Evolutionary conservation across 2,329 filamentous ascomycete species (phyloP), one percentile per base, ranked within the genome.

Genomic region (Sporothrix mexicana): DNA sequence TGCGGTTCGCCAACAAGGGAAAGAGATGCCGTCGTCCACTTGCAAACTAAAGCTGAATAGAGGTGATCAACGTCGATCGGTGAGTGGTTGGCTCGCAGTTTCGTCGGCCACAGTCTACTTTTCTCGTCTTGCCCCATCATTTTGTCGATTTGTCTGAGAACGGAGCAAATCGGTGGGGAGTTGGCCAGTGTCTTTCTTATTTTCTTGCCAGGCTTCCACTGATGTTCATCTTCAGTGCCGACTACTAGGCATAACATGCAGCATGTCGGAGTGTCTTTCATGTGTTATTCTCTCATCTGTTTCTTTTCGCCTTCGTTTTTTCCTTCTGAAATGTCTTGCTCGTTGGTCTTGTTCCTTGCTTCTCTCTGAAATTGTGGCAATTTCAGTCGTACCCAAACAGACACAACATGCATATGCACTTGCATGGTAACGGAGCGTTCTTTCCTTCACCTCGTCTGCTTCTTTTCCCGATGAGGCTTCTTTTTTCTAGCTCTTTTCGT

Each of bases 331-430:
- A 30, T 45, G 59, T 64, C 59, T 62, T 62, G 30, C 30, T 2
- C 7, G 30, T 36, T 36, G 30, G 30, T 36, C 57, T 30, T 10
- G 30, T 41, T 41, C 23, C 55, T 25, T 57, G 55, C 55, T 43
- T 67, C n/a, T n/a, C 41, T 66, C 10, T 66, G n/a, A 66, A 66
- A 66, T 66, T 66, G 41, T 23, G n/a, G 61, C 15, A 66, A 66
- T 66, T 47, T 66, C 61, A 25, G 23, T 6, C n/a, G 41, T 43
- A 47, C 30, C 1, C 4, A 30, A 36, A 12, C 25, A 25, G 25
- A 36, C 25, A 36, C 6, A 59, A 59, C 55, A 36, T 6, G 55
- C 55, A 23, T 51, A 53, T 36, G 43, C 12, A 23, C 66, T 57
- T 55, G 10, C 66, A 43, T 23, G 7, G 15, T 10, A 20, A 15